Conservation (phyloP, 164 flowering plant genomes). For the Litsea cubeba region DNA sequence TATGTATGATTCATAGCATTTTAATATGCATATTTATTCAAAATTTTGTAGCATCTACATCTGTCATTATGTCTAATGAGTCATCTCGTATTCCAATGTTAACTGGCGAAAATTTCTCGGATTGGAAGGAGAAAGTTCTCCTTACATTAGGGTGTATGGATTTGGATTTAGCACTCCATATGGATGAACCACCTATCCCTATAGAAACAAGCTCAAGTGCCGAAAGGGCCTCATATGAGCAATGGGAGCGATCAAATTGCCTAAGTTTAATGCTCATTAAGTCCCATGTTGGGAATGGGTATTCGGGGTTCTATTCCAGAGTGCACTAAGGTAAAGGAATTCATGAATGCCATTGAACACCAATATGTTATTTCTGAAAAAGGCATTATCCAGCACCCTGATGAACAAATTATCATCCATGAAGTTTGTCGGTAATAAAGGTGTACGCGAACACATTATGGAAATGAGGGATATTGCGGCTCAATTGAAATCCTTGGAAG, state of each 20-base stretch:
- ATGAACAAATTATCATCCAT: background rate
- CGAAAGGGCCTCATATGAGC: background rate
- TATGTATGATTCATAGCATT: background rate
- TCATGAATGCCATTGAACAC: background rate
- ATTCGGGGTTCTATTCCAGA: background rate
- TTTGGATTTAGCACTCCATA: background rate
- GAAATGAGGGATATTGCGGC: too few relatives aligned
- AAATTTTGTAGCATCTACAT: background rate
- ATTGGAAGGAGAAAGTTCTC: background rate
- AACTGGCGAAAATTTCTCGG: background rate
- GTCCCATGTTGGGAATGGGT: background rate
- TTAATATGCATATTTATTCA: background rate
- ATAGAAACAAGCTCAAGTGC: background rate
- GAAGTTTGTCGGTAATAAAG: background rate
- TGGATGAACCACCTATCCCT: conserved; percentile 2
- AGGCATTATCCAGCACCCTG: background rate
- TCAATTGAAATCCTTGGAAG: too few relatives aligned
- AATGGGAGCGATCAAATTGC: conserved; percentile 3
- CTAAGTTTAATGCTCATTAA: background rate
- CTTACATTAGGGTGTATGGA: conserved; percentile 6
- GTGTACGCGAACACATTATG: background rate
- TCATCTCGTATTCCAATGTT: conserved; percentile 2
- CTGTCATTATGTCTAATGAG: background rate
- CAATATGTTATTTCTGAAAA: background rate
- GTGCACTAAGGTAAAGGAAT: background rate